Percentiles rank a stretch among this genome's conserved stretches.
Conservation (phyloP, 2,329 filamentous ascomycete genomes). For the Aspergillus fructus region DNA sequence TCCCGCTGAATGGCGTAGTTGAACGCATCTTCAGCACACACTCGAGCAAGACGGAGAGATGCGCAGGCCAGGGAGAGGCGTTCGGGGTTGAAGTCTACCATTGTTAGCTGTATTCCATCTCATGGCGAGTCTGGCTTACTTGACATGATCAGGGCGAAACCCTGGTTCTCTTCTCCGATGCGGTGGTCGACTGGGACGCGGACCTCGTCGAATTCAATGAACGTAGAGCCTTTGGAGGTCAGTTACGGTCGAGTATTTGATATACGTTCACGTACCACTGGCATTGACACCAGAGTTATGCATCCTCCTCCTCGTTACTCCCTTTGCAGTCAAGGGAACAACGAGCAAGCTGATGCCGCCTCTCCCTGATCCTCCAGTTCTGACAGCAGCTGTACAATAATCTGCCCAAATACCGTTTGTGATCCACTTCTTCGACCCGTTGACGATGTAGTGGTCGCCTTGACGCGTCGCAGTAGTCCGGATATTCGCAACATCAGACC, state of each 20-base stretch:
- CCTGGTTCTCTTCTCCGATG: constrained; percentile 66
- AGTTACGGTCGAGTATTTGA: neutral
- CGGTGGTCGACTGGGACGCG: constrained; percentile 68
- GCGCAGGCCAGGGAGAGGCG: constrained; percentile 65
- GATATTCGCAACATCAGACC: constrained; percentile 65
- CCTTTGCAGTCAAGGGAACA: constrained; percentile 64
- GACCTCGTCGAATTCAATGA: constrained; percentile 72
- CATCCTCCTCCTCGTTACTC: constrained; percentile 54
- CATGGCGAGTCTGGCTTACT: constrained; percentile 37
- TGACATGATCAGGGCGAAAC: constrained; percentile 72
- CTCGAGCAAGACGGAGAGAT: constrained; percentile 60
- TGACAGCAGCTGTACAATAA: constrained; percentile 60
- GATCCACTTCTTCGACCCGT: constrained; percentile 69
- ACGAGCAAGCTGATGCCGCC: constrained; percentile 64
- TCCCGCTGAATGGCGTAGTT: constrained; percentile 64
- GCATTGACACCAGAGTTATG: constrained; percentile 67
- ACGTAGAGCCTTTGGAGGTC: constrained; percentile 46
- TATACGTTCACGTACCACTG: constrained; percentile 45
- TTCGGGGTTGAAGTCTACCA: constrained; percentile 72
- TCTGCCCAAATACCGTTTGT: constrained; percentile 62
- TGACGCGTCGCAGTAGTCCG: constrained; percentile 58
- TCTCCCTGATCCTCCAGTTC: constrained; percentile 61
- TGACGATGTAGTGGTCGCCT: constrained; percentile 59
- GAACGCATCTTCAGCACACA: constrained; percentile 61
- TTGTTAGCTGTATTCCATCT: neutral